Evolutionary conservation across 139 green algal species (phyloP).

Genomic region (Desmodesmus armatus): DNA sequence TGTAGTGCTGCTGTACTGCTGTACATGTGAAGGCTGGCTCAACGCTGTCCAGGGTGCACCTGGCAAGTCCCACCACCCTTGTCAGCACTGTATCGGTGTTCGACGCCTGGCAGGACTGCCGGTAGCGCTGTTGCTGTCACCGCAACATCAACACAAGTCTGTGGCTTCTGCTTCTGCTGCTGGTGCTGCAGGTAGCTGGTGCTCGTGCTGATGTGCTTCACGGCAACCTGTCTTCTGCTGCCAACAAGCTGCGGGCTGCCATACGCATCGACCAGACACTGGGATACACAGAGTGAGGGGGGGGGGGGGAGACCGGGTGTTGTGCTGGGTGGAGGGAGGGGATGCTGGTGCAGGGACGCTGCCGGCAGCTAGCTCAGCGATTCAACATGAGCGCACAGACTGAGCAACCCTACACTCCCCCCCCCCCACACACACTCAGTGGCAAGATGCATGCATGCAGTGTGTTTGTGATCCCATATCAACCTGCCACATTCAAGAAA

Average conservation of each 20-base stretch:
- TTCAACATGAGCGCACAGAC: background rate
- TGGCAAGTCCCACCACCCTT: background rate
- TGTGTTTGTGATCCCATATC: no score
- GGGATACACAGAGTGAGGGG: background rate
- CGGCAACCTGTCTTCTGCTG: background rate
- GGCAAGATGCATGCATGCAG: background rate
- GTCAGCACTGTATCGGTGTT: background rate
- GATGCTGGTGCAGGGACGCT: background rate
- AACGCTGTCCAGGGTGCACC: background rate
- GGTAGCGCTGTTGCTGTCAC: background rate
- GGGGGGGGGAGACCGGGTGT: background rate
- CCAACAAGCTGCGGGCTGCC: constrained; percentile 9
- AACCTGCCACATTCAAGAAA: no score
- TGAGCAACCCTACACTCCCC: background rate
- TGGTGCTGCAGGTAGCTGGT: background rate
- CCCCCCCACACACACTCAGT: background rate
- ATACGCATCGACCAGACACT: background rate
- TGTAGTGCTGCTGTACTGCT: background rate
- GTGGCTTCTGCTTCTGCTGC: background rate
- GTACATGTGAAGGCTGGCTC: background rate
- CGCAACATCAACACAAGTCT: background rate
- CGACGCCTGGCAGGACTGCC: background rate
- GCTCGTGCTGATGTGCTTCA: constrained; percentile 1
- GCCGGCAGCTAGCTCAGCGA: background rate
- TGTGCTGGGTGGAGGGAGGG: background rate